These are phyloP conservation scores for Coniochaeta prunicola DNA, from an alignment of 2,329 filamentous ascomycete genomes.

Conservation along the genomic window DNA sequence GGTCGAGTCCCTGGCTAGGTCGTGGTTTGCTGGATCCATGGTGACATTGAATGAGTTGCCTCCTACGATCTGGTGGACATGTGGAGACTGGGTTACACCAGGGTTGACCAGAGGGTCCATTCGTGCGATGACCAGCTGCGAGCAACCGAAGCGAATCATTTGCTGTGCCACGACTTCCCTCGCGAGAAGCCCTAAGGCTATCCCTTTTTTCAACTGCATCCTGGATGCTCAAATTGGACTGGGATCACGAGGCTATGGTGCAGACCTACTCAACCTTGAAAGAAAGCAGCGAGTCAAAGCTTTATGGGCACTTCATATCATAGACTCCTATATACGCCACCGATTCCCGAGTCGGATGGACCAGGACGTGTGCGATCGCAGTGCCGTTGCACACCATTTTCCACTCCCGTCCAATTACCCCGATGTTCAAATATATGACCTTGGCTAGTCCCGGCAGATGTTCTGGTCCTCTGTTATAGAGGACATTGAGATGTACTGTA, in stretches of 20 bases:
- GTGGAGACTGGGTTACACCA: neutral
- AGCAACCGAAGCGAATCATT: conserved; percentile 5
- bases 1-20: conserved; percentile 1
- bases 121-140: conserved; percentile 6
- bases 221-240: neutral
- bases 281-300: conserved; percentile 4
- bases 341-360: neutral
- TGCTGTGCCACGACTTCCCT: conserved; percentile 6
- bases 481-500: neutral
- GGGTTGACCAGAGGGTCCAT: conserved; percentile 7
- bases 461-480: neutral
- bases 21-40: conserved; percentile 2
- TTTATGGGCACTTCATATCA: neutral
- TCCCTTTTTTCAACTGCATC: neutral
- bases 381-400: conserved; percentile 6
- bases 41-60: conserved; percentile 4
- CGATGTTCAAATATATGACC: neutral
- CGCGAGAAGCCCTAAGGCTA: neutral
- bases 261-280: conserved; percentile 3
- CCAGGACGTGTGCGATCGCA: conserved; percentile 1
- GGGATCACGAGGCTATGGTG: neutral
- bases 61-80: conserved; percentile 5
- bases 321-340: neutral
- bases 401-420: neutral
- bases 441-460: conserved; percentile 7